Evolutionary conservation across 805 yeast genomes (phyloP).

Genomic region (Candida morakotiae): DNA sequence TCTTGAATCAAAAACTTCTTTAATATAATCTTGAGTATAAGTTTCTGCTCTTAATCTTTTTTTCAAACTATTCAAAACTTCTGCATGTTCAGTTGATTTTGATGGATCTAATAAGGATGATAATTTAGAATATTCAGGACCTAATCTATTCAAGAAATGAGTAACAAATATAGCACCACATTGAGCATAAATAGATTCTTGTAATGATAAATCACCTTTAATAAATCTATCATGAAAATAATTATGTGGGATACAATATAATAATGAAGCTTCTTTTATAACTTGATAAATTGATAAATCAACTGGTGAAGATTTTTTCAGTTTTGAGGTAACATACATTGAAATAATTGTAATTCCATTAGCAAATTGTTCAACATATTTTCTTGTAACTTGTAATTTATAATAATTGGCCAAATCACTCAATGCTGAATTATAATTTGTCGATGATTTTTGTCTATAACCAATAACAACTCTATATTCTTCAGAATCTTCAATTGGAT

Average conservation of each 20-base stretch:
- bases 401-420: slow-evolving; percentile 85
- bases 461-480: slow-evolving; percentile 90
- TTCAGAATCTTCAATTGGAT: slow-evolving; percentile 70
- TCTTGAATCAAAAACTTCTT: slow-evolving; percentile 69
- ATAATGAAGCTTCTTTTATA: slow-evolving; percentile 87
- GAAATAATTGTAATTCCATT: slow-evolving; percentile 86
- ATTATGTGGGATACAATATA: slow-evolving; percentile 88
- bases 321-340: slow-evolving; percentile 68
- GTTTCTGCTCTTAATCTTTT: slow-evolving; percentile 91
- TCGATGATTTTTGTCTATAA: slow-evolving; percentile 76
- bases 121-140: slow-evolving; percentile 79
- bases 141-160: slow-evolving; percentile 91
- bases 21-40: slow-evolving; percentile 79
- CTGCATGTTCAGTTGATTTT: slow-evolving; percentile 63
- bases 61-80: slow-evolving; percentile 74
- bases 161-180: slow-evolving; percentile 89
- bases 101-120: slow-evolving; percentile 58
- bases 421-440: slow-evolving; percentile 83
- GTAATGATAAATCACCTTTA: slow-evolving; percentile 76
- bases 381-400: slow-evolving; percentile 77
- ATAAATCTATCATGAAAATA: slow-evolving; percentile 72
- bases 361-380: slow-evolving; percentile 90
- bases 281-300: slow-evolving; percentile 84
- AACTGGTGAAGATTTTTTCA: slow-evolving; percentile 45
- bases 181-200: slow-evolving; percentile 92